Percentiles rank a stretch among this genome's conserved stretches.
phyloP scores from a whole-genome alignment of 306 rosid species.

The Vicia villosa region DNA sequence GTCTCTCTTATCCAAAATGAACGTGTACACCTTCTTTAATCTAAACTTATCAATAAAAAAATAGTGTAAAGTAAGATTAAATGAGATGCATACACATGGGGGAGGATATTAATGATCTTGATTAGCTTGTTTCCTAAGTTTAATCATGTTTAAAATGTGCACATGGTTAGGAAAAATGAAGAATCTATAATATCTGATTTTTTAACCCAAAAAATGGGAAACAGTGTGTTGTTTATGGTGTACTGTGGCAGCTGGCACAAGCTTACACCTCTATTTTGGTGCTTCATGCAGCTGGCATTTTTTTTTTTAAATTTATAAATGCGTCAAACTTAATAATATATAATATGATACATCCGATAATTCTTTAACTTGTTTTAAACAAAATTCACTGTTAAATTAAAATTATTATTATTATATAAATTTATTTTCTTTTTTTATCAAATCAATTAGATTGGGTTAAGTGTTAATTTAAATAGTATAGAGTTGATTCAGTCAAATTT shows the following conservation, averaged over 20 bases:
- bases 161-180: slow-evolving; percentile 17
- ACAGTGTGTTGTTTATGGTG: slow-evolving; percentile 16
- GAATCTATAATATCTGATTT: slow-evolving; percentile 2
- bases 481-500: no score
- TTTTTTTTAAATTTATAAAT: no score
- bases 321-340: no score
- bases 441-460: no score
- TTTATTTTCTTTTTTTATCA: no score
- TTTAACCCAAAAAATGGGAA: slow-evolving; percentile 37
- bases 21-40: not conserved
- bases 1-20: not conserved
- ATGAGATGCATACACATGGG: not conserved
- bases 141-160: slow-evolving; percentile 40
- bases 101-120: not conserved
- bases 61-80: not conserved
- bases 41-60: not conserved
- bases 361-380: no score
- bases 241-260: slow-evolving; percentile 35
- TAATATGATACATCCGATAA: no score
- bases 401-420: no score
- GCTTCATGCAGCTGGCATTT: slow-evolving; percentile 45
- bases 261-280: slow-evolving; percentile 20
- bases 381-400: no score
- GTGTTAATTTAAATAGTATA: no score
- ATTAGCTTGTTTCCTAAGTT: not conserved